Percentiles rank a stretch among this genome's conserved stretches.
These are phyloP conservation scores for Talaromyces stipitatus DNA, from an alignment of 495 filamentous ascomycete genomes.

Conservation along the genomic window DNA sequence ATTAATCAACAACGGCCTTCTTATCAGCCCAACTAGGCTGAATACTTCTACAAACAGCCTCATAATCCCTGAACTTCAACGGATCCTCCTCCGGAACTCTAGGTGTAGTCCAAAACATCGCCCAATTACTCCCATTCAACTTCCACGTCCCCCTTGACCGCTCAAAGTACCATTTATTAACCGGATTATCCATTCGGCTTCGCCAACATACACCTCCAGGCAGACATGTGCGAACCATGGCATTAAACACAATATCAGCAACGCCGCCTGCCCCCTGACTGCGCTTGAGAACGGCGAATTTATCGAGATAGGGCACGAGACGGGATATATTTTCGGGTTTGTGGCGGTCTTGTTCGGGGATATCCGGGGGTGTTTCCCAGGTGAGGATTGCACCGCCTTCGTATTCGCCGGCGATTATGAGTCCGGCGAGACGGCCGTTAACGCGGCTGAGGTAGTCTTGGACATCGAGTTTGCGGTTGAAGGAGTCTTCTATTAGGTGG, in stretches of 20 bases:
- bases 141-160: conserved; percentile 75
- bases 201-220: conserved; percentile 76
- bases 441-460: conserved; percentile 74
- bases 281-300: conserved; percentile 87
- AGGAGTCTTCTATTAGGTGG: conserved; percentile 89
- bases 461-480: conserved; percentile 75
- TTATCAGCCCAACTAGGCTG: conserved; percentile 79
- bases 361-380: conserved; percentile 73
- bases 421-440: conserved; percentile 67
- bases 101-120: conserved; percentile 95
- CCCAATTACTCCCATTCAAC: conserved; percentile 70
- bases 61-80: conserved; percentile 67
- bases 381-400: conserved; percentile 93
- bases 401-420: conserved; percentile 94
- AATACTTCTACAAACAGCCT: conserved; percentile 70
- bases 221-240: conserved; percentile 85
- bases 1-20: conserved; percentile 51
- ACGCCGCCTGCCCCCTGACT: conserved; percentile 88
- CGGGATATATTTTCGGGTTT: conserved; percentile 42
- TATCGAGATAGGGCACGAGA: conserved; percentile 91
- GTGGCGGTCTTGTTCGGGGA: conserved; percentile 36
- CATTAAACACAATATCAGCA: conserved; percentile 90
- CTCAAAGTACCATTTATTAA: conserved; percentile 97
- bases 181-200: conserved; percentile 71
- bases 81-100: conserved; percentile 42